Evolutionary conservation across 208 protist genomes (phyloP), one percentile per base, ranked within the genome.

Genomic region (Histomonas meleagridis): DNA sequence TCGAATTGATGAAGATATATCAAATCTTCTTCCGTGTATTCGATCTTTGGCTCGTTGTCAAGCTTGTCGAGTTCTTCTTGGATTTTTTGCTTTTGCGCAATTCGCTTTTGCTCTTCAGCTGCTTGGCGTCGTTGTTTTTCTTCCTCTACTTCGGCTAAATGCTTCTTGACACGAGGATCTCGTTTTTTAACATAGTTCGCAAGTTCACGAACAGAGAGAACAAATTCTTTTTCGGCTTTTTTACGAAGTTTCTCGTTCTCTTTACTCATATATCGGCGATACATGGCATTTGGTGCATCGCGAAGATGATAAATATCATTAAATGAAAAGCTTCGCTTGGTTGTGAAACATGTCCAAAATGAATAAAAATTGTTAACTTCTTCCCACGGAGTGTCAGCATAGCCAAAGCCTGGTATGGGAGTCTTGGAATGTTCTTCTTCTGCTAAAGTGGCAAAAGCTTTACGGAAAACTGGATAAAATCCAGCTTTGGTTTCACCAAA

Each of bases 291-390:
- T 5, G 40, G 70, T n/a, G 70, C 70, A 51, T 79, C 70, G 16
- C 28, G 48, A 0, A 79, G n/a, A 12, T 32, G 32, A 51, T 79
- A 79, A 40, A 79, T 79, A 28, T 79, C 70, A 49, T 38, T 40
- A 46, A 55, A 86, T 12, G 76, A 18, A 32, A 86, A 86, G 7
- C 26, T 55, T 55, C 76, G 4, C 26, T 48, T 86, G 32, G 76
- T 86, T 28, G 51, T 86, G 26, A 86, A 86, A 46, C 76, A 86
- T 86, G 76, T 86, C 76, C 76, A 86, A 28, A 55, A 86, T 57
- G 76, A 40, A 38, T 86, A 86, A 46, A 86, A 86, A 1, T 32
- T 43, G 21, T 86, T 48, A 38, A 86, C 76, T 7, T 86, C 76
- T 48, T 86, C 76, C 10, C 46, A 86, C 32, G 76, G 46, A 18